Base-by-base conservation (phyloP, 108 stramenopile species). In the Cyclotella cryptica region DNA sequence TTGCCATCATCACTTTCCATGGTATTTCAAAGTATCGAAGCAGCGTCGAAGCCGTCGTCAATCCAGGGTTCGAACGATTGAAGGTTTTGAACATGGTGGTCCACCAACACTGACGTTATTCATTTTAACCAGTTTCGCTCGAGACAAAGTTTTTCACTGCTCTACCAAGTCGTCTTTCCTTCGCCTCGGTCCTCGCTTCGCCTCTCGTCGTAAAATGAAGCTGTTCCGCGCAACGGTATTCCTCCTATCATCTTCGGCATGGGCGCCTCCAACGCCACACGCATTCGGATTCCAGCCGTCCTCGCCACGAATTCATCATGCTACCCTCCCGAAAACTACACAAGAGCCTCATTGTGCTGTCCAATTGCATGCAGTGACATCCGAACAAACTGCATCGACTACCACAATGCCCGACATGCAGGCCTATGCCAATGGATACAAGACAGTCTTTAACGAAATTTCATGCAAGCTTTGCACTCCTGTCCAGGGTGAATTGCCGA, bases 401-500 rank as follows among this genome's bases (percentile, higher is more conserved):
- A 59, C 72, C 3, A 40, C 72, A 14, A 45, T 55, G 30, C 87
- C 89, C 7, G 89, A 90, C 63, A 88, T 90, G 89, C 35, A 63
- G 22, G 93, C 93, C 0, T 94, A 86, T 69, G 71, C 90, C 19
- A 85, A 82, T 58, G 93, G 89, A 66, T 94, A 86, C 80, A 88
- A 83, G 45, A 94, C 93, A 0, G 90, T 89, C 3, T 92, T 92
- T 63, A 39, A 79, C 10, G 93, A 94, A 82, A 51, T 91, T 12
- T 81, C 90, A 10, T 88, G 66, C 69, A 45, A 71, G 10, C 80
- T 84, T 18, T 51, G 49, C 21, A 42, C 75, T 28, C 84, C 88
- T 6, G 59, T 67, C 13, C 44, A 29, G 35, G 93, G 93, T 57
- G 19, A 21, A 22, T 64, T 94, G 39, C 93, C 93, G 24, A 11